Base-by-base conservation (phyloP, 1,284 basidiomycete genomes). In the Cryptococcus deneoformans region DNA sequence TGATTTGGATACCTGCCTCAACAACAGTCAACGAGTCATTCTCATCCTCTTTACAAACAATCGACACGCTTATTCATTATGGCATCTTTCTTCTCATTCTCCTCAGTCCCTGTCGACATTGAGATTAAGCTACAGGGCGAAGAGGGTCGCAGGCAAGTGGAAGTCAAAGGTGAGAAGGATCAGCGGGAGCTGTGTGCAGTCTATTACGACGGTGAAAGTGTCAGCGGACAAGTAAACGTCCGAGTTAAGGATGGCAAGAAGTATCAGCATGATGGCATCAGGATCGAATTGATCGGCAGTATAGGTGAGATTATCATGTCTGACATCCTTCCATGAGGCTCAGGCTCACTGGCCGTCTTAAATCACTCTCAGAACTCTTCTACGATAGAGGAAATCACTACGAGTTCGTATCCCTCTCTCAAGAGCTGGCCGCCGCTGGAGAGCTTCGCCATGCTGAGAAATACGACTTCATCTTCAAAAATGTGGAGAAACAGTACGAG, bases 401-500 rank as follows among this genome's bases (percentile, higher is more conserved):
- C 77, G 95, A 99, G 72, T 99, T 99, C 75, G 82, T 98, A 12
- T 96, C 95, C 11, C 80, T 98, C 61, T 90, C 91, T 0, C 93
- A 98, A 79, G 93, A 98, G 72, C 83, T 98, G 11, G 92, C 94
- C 0, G 87, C 89, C 0, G 92, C 93, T 7, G 93, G 92, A 40
- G 95, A 99, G 71, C 87, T 98, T 86, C 84, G 93, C 50, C 88
- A 92, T 68, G 92, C 92, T 0, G 92, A 97, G 79, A 91, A 92
- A 14, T 95, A 88, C 69, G 92, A 97, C 54, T 99, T 99, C 78
- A 83, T 86, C 66, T 99, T 99, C 85, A 98, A 98, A 82, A 98
- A 96, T 69, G 91, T 99, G 50, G 96, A 99, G 84, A 98, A 99
- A 81, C 92, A 95, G 74, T 97, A 92, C 70, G 95, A 99, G 81